Base-by-base conservation (phyloP, 2,329 filamentous ascomycete genomes). In the Blastomyces percursus region DNA sequence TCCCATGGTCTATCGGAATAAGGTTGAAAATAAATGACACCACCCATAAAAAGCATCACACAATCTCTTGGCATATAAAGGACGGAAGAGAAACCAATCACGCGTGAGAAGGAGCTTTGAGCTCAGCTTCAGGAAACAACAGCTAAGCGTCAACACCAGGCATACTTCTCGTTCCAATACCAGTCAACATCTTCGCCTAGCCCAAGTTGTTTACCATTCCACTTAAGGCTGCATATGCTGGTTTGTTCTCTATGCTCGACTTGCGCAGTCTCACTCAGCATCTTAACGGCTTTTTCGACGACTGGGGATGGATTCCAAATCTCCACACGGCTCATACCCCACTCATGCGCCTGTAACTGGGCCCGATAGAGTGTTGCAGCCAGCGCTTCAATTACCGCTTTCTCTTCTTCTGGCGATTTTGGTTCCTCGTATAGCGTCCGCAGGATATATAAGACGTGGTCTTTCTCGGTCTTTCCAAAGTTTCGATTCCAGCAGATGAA, bases 231-330 rank as follows among this genome's bases (percentile, higher is more conserved):
- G 62, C 76, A 71, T 65, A 81, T 76, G 65, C 78, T 79, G 63
- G 73, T 74, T 66, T 77, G 73, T 61, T 81, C 78, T 52, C 79
- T 75, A 52, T 78, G 74, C 44, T 79, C 70, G 38, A 80, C 65
- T 60, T 76, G 63, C 51, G 71, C 74, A 35, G 69, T 68, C 3
- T 73, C 72, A 57, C 77, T 71, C 55, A 78, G 58, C 60, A 74
- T 61, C 55, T 72, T 70, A 51, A 77, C 76, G 1, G 78, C 77
- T 63, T 76, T 71, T 59, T 78, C 66, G 32, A 86, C 72, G 65
- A 80, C 69, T 7, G 82, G 77, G 3, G 82, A 82, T 0, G 92
- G 91, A 71, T 94, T 96, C 93, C 93, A 97, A 60, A 93, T 78
- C 72, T 91, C 83, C 3, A 96, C 84, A 55, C 84, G 81, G 50